These are phyloP conservation scores for Gentiana dahurica DNA, from an alignment of 257 asterid species.

Conservation along the genomic window DNA sequence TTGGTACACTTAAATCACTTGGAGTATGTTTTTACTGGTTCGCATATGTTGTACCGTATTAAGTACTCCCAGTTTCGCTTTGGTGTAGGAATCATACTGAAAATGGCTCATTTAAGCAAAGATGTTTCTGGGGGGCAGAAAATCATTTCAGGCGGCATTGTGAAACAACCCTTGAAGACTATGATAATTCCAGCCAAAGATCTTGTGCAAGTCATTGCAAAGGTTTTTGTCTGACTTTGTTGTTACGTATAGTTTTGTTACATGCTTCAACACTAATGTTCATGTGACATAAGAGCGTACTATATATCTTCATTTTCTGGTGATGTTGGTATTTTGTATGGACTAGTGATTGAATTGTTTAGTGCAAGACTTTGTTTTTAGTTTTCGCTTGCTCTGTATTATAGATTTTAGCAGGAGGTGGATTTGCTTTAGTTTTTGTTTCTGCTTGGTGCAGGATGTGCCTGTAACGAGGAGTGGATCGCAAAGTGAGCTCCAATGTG, in stretches of 20 bases:
- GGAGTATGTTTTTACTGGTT: slow-evolving; percentile 2
- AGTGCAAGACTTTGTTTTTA: background rate
- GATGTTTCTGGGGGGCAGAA: slow-evolving; percentile 65
- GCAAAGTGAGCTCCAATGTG: slow-evolving; percentile 48
- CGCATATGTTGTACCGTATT: background rate
- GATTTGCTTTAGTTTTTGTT: slow-evolving; percentile 1
- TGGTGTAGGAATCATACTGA: slow-evolving; percentile 71
- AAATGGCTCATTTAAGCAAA: slow-evolving; percentile 67
- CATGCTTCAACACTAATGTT: background rate
- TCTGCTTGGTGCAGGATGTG: slow-evolving; percentile 48
- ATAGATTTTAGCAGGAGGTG: background rate
- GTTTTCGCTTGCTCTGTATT: background rate
- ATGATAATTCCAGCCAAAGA: slow-evolving; percentile 67
- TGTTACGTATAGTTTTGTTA: too few species aligned
- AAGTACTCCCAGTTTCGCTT: slow-evolving; percentile 1
- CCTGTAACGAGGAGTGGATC: slow-evolving; percentile 54
- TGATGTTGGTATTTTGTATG: background rate
- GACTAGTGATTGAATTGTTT: background rate
- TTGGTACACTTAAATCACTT: slow-evolving; percentile 36
- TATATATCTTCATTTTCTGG: background rate
- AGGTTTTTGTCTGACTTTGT: slow-evolving; percentile 32
- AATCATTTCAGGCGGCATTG: slow-evolving; percentile 30
- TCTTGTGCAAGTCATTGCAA: slow-evolving; percentile 87
- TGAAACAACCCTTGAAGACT: slow-evolving; percentile 50
- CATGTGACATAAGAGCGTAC: background rate